Conservation (phyloP, 2,329 filamentous ascomycete species). For the Cladophialophora yegresii region DNA sequence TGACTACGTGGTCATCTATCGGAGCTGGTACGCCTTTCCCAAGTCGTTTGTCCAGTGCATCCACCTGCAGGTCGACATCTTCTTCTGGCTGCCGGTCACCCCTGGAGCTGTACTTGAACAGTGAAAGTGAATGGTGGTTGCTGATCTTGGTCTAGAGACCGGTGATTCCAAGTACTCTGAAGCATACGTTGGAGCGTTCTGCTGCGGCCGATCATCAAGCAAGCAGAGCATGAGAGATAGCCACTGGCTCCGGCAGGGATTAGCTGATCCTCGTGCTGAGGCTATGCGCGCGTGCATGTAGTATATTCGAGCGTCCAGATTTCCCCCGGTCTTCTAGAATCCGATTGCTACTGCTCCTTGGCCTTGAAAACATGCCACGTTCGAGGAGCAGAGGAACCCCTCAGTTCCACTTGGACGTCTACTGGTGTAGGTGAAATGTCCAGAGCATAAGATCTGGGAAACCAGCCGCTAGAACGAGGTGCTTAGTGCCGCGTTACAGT, state of each 20-base stretch:
- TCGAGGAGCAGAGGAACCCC: neutral
- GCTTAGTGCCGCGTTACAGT: neutral
- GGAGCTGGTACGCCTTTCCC: neutral
- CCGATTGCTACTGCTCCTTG: neutral
- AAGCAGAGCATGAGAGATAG: neutral
- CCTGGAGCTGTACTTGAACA: neutral
- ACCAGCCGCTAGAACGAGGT: neutral
- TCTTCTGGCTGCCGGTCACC: too few relatives aligned
- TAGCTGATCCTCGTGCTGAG: neutral
- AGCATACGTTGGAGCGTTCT: neutral
- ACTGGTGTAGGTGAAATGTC: neutral
- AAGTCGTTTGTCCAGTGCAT: neutral
- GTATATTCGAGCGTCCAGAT: neutral
- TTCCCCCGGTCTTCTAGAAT: neutral
- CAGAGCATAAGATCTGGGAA: too few relatives aligned
- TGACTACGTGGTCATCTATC: neutral
- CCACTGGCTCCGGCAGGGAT: neutral
- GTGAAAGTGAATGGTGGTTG: neutral
- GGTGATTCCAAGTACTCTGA: neutral
- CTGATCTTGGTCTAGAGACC: neutral
- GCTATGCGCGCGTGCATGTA: neutral
- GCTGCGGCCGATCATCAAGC: neutral
- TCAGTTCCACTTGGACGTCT: neutral
- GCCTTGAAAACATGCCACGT: neutral
- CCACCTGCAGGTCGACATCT: too few relatives aligned